Evolutionary conservation across 805 yeast genomes (phyloP), one percentile per base, ranked within the genome.

Genomic region (Metschnikowia drakensbergensis): DNA sequence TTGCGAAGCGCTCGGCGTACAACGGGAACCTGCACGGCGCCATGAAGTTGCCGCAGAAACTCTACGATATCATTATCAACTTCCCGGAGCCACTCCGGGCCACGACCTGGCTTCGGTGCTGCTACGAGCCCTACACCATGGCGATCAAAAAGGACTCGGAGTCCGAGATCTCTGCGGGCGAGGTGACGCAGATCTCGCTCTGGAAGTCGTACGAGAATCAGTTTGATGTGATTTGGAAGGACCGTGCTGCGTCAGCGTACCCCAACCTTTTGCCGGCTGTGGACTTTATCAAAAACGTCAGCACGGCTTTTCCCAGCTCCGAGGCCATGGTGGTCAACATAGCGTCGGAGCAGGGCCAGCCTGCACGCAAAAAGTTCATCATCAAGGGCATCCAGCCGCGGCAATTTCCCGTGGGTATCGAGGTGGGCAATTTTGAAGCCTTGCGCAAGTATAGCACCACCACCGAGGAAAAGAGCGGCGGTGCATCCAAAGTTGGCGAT

Each of bases 321-420:
- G 84, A 88, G 45, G 98, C 99, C 0, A 91, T 90, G 92, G 98
- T 94, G 11, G 81, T 92, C 25, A 80, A 80, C 46, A 74, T 80
- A 37, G 74, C 81, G 10, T 31, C 55, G 17, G 66, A 58, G 13
- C 52, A 53, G 6, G 22, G 48, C n/a, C 67, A 64, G 42, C 62
- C 65, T 4, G 83, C 85, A 1, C 77, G 79, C 51, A 84, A 88
- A 60, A 86, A 84, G 64, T 94, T 94, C 61, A 88, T 94, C 38
- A 94, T 94, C 60, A 88, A 88, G 67, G 98, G 99, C 9, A 88
- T 94, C 49, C 90, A 87, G 64, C 98, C 99, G 27, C 79, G 99
- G 58, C 72, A 72, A 41, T 72, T 67, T 42, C 76, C 84, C 1
- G 83, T 84, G 23, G 63, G 61, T 48, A 66, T 73, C 25, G 77